phyloP scores from a whole-genome alignment of 305 asterid genomes.

The Solanum hybrid region DNA sequence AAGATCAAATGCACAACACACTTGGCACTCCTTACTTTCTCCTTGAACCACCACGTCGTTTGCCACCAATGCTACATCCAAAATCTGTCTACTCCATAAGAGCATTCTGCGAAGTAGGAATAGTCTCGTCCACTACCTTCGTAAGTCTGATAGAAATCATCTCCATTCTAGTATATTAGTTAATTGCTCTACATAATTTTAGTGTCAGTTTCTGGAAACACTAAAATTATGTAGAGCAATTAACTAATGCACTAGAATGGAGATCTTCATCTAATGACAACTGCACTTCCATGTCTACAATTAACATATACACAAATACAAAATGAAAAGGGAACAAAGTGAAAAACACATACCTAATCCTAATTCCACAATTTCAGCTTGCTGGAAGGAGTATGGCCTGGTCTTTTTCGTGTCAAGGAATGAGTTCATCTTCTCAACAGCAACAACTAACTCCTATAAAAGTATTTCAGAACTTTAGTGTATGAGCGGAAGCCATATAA shows the following conservation, averaged over 20 bases:
- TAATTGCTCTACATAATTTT: not conserved
- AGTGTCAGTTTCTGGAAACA: not conserved
- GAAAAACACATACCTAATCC: slow-evolving; percentile 41
- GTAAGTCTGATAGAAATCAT: not conserved
- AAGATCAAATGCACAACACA: not conserved
- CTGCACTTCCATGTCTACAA: not conserved
- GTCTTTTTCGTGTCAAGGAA: slow-evolving; percentile 34
- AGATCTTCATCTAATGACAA: not conserved
- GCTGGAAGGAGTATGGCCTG: slow-evolving; percentile 33
- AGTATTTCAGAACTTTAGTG: not conserved
- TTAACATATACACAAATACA: not conserved
- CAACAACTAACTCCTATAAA: slow-evolving; percentile 55
- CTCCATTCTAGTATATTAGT: not conserved
- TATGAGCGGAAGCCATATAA: not conserved
- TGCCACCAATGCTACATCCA: not conserved
- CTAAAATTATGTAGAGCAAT: not conserved
- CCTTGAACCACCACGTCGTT: not conserved
- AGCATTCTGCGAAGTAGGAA: not conserved
- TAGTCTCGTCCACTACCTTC: not conserved
- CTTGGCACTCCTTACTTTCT: not conserved
- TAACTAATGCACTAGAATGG: not conserved
- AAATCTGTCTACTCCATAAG: not conserved
- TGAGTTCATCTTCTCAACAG: slow-evolving; percentile 67
- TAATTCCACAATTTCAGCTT: slow-evolving; percentile 56
- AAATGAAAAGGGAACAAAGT: not conserved